Conservation (phyloP, 306 rosid genomes). For the Corylus heterophylla region DNA sequence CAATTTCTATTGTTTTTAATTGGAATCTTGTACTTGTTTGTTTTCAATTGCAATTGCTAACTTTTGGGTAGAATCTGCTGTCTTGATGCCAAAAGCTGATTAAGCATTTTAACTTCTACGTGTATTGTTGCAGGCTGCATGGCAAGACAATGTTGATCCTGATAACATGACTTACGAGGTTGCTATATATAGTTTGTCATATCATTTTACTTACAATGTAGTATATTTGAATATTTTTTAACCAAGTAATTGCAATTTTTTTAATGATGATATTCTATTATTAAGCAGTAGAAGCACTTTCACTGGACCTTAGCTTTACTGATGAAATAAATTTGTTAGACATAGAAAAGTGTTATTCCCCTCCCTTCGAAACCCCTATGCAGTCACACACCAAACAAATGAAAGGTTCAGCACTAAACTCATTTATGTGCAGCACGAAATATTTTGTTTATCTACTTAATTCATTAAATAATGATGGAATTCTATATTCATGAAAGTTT, state of each 20-base stretch:
- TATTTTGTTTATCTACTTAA: neutral
- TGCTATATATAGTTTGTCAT: conserved; percentile 17
- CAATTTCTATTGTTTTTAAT: neutral
- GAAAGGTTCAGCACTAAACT: neutral
- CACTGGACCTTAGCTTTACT: neutral
- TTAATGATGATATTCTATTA: neutral
- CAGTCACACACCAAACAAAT: neutral
- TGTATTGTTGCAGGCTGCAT: conserved; percentile 54
- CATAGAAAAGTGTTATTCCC: neutral
- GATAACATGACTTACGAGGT: conserved; percentile 97
- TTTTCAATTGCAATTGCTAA: neutral
- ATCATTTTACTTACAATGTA: neutral
- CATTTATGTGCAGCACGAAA: neutral
- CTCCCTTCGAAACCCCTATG: too few species aligned
- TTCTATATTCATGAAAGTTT: neutral
- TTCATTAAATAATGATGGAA: neutral
- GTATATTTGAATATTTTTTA: neutral
- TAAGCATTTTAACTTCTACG: conserved; percentile 12
- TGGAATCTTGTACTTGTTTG: neutral
- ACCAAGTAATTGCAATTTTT: neutral
- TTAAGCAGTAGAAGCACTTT: neutral
- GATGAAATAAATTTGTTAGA: neutral
- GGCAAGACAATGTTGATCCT: conserved; percentile 85
- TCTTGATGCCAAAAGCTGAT: conserved; percentile 11
- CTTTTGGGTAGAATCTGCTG: too few species aligned